Conservation (phyloP, 2,329 filamentous ascomycete genomes). For the Phialophora tarda region DNA sequence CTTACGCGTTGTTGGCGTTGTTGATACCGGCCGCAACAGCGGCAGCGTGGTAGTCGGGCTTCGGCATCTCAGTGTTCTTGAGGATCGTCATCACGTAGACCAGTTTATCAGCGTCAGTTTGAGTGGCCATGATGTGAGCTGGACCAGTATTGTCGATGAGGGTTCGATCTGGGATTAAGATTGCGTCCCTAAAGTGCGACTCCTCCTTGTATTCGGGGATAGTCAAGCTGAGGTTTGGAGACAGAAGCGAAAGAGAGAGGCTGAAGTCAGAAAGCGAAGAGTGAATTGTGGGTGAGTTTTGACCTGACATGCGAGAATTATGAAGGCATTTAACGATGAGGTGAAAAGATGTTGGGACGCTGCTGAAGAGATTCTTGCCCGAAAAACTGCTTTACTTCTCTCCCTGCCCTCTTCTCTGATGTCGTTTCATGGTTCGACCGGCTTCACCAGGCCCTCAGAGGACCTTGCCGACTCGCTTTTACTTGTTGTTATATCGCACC, state of each 20-base stretch:
- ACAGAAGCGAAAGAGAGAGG: background rate
- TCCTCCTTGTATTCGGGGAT: background rate
- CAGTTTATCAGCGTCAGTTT: constrained; percentile 15
- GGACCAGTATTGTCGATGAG: background rate
- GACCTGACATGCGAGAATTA: background rate
- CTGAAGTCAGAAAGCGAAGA: background rate
- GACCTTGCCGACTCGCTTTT: background rate
- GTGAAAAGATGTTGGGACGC: background rate
- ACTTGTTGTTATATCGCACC: background rate
- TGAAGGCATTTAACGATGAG: background rate
- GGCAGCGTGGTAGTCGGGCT: constrained; percentile 26
- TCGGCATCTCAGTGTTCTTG: constrained; percentile 24
- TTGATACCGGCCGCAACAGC: constrained; percentile 14
- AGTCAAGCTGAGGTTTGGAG: background rate
- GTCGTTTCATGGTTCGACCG: background rate
- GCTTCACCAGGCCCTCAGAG: background rate
- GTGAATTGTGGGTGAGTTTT: background rate
- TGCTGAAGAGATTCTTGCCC: background rate
- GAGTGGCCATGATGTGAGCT: background rate
- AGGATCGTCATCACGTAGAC: constrained; percentile 23
- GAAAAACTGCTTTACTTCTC: background rate
- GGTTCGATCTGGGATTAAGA: background rate
- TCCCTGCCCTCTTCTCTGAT: background rate
- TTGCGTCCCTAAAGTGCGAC: background rate
- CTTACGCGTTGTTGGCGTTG: constrained; percentile 25